Conservation (phyloP, 164 flowering plant genomes). For the Kalanchoe fedtschenkoi region DNA sequence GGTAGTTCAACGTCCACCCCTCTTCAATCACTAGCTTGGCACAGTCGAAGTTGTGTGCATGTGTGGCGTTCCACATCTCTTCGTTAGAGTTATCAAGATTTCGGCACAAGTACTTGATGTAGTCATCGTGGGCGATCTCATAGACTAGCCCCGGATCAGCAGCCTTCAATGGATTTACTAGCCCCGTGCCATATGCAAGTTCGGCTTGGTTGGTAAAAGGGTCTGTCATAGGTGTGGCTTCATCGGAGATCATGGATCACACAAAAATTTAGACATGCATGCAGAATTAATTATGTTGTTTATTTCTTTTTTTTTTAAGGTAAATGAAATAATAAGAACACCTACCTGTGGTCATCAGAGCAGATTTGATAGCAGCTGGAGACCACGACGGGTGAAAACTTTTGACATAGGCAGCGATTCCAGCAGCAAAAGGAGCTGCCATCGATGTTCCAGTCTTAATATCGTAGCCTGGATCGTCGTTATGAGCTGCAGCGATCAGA, state of each 20-base stretch:
- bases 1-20: constrained; percentile 13
- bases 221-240: constrained; percentile 12
- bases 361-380: constrained; percentile 39
- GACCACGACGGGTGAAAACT: constrained; percentile 43
- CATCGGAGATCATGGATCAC: background rate
- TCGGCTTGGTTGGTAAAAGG: constrained; percentile 7
- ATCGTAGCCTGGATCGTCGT: constrained; percentile 15
- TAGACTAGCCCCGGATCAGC: constrained; percentile 16
- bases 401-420: constrained; percentile 35
- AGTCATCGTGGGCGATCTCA: constrained; percentile 14
- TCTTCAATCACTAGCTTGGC: background rate
- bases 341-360: constrained; percentile 52
- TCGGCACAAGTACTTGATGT: constrained; percentile 15
- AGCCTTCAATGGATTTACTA: constrained; percentile 13
- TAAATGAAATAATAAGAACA: too few relatives aligned
- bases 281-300: too few relatives aligned
- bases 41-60: constrained; percentile 8
- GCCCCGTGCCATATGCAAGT: constrained; percentile 19
- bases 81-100: constrained; percentile 4
- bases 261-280: too few relatives aligned
- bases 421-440: constrained; percentile 43
- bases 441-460: constrained; percentile 36
- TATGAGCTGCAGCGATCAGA: constrained; percentile 41
- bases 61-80: constrained; percentile 1
- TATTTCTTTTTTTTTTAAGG: too few relatives aligned